Evolutionary conservation across 306 rosid species (phyloP).

Genomic region (Abrus precatorius): DNA sequence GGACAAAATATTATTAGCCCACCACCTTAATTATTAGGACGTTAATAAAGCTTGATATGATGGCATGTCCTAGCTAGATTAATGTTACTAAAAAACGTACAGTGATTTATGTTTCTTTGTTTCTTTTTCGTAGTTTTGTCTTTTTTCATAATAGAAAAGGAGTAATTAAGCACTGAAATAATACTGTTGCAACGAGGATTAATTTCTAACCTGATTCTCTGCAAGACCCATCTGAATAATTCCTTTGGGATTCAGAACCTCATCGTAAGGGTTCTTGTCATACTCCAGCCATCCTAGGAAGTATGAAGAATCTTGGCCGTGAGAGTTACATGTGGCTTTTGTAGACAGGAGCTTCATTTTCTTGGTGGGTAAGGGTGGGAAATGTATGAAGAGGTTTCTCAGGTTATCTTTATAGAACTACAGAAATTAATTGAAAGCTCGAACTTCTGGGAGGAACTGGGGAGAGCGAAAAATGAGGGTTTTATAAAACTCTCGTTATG

Average conservation of each 20-base stretch:
- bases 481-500: neutral
- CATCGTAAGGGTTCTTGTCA: constrained; percentile 83
- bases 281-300: constrained; percentile 95
- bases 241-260: constrained; percentile 75
- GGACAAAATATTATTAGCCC: constrained; percentile 36
- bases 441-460: neutral
- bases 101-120: constrained; percentile 34
- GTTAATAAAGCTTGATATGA: constrained; percentile 20
- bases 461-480: constrained; percentile 21
- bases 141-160: constrained; percentile 19
- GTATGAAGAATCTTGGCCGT: constrained; percentile 98
- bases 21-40: constrained; percentile 42
- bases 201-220: constrained; percentile 76
- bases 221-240: constrained; percentile 99
- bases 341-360: constrained; percentile 74
- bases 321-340: constrained; percentile 86
- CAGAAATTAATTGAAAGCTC: neutral
- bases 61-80: constrained; percentile 39
- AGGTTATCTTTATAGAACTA: neutral
- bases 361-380: neutral
- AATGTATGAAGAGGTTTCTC: neutral
- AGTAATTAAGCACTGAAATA: neutral
- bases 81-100: constrained; percentile 16
- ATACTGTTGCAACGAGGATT: neutral
- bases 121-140: neutral